These are phyloP conservation scores for Laguncularia racemosa DNA, from an alignment of 345 rosid species.

Conservation along the genomic window DNA sequence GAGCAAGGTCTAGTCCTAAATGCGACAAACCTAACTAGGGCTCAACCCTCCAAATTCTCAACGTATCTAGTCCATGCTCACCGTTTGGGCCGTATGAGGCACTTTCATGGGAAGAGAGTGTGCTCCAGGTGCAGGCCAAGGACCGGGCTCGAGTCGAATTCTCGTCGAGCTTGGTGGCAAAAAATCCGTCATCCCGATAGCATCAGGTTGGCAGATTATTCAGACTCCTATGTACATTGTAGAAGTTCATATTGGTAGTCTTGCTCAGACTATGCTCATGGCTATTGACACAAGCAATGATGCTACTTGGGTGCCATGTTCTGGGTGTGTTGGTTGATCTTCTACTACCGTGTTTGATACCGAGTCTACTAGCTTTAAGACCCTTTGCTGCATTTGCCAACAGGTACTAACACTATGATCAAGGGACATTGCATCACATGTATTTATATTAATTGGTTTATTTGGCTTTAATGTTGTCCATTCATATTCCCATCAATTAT, in stretches of 20 bases:
- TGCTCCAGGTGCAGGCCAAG: conserved; percentile 51
- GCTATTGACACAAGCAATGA: conserved; percentile 92
- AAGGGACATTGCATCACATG: too few relatives aligned
- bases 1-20: conserved; percentile 24
- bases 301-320: conserved; percentile 79
- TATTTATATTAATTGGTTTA: too few relatives aligned
- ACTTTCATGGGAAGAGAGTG: conserved; percentile 74
- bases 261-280: conserved; percentile 73
- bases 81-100: conserved; percentile 49
- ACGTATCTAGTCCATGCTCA: conserved; percentile 68
- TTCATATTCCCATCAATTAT: too few relatives aligned
- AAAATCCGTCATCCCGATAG: conserved; percentile 77
- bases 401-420: conserved; percentile 36
- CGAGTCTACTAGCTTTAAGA: conserved; percentile 47
- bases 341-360: conserved; percentile 43
- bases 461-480: too few relatives aligned
- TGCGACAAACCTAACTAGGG: conserved; percentile 42
- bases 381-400: conserved; percentile 66
- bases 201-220: conserved; percentile 65
- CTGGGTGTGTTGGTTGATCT: conserved; percentile 75
- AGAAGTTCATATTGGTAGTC: conserved; percentile 70
- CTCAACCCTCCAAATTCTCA: conserved; percentile 71
- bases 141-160: conserved; percentile 68
- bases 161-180: conserved; percentile 61
- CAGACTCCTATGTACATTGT: conserved; percentile 88